phyloP scores from a whole-genome alignment of 2,329 filamentous ascomycete species.

The Trichophyton simii region DNA sequence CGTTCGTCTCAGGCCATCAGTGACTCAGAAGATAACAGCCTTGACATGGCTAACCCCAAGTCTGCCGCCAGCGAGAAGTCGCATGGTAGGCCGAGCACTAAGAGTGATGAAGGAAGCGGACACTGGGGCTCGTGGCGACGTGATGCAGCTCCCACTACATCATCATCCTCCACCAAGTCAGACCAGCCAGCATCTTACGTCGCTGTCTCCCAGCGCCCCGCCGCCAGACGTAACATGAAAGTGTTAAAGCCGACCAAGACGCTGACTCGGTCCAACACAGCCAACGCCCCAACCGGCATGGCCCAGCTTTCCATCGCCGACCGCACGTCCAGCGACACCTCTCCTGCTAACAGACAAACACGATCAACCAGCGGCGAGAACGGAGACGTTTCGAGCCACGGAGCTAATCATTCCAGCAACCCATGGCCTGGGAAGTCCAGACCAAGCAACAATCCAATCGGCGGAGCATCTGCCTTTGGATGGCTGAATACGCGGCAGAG shows the following conservation, averaged over 20 bases:
- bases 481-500: conserved; percentile 10
- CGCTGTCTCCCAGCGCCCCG: conserved; percentile 53
- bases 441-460: conserved; percentile 62
- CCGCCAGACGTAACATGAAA: conserved; percentile 64
- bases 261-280: conserved; percentile 21
- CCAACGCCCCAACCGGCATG: not conserved
- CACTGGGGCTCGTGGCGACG: conserved; percentile 63
- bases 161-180: conserved; percentile 13
- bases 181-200: conserved; percentile 30
- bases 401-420: conserved; percentile 8
- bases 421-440: conserved; percentile 37
- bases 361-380: not conserved
- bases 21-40: conserved; percentile 12
- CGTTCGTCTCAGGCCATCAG: conserved; percentile 11
- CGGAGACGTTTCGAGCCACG: not conserved
- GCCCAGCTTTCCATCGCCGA: not conserved
- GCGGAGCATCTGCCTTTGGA: conserved; percentile 14
- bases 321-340: not conserved
- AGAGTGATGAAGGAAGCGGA: conserved; percentile 33
- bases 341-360: not conserved
- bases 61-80: conserved; percentile 21
- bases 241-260: conserved; percentile 67
- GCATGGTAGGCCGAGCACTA: conserved; percentile 11
- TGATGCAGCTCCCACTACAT: conserved; percentile 16
- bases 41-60: conserved; percentile 15